These are phyloP conservation scores for Sporobolomyces roseus DNA, from an alignment of 768 basidiomycete species.

Conservation along the genomic window DNA sequence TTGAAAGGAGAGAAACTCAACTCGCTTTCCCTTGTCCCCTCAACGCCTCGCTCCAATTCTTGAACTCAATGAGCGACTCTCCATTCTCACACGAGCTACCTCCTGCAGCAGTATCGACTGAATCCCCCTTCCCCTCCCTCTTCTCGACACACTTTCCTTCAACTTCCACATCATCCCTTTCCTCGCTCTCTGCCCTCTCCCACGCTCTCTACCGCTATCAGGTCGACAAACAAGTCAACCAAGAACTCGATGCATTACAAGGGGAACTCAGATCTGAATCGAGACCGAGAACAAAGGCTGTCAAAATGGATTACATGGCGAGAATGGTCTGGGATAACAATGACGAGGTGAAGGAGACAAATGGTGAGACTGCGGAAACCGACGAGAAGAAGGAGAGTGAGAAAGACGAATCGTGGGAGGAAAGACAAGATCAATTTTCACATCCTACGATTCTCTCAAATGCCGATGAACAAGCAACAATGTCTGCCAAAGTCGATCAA, in stretches of 20 bases:
- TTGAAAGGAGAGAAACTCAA: neutral
- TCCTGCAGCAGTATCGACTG: neutral
- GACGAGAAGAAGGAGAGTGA: neutral
- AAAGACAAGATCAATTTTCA: too few species aligned
- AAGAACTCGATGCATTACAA: conserved; percentile 3
- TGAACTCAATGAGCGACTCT: neutral
- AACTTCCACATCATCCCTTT: neutral
- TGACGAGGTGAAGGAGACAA: neutral
- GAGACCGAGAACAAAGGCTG: neutral
- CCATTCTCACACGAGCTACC: neutral
- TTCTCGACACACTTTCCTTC: conserved; percentile 2
- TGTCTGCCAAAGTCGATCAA: conserved; percentile 7
- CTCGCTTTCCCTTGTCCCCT: neutral
- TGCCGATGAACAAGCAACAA: conserved; percentile 5
- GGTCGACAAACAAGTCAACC: neutral
- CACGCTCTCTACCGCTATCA: neutral
- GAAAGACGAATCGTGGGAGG: neutral
- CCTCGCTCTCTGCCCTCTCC: neutral
- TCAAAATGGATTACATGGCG: conserved; percentile 29
- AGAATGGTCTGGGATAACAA: conserved; percentile 3
- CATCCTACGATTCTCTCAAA: conserved; percentile 27
- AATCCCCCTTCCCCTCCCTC: neutral
- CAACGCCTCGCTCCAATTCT: too few species aligned
- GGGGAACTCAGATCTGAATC: conserved; percentile 22
- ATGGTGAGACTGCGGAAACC: neutral